Evolutionary conservation across 176 grass and related monocot species (phyloP), one percentile per base, ranked within the genome.

Genomic region (Oryza longistaminata): DNA sequence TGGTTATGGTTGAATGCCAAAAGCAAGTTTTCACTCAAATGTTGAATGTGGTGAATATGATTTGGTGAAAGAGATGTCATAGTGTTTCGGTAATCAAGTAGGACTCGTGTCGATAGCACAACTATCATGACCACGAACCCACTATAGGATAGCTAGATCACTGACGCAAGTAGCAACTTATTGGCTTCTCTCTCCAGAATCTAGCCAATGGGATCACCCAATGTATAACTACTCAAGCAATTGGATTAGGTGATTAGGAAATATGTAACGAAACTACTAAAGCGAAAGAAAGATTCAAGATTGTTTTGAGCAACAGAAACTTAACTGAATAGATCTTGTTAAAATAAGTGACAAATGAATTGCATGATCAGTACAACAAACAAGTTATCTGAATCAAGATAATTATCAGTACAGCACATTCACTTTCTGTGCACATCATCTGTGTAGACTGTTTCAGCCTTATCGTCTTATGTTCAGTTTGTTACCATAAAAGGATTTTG

Each of bases 281-380:
- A 74, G 7, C 3, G 3, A 7, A 37, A 29, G 74, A 35, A 33
- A 45, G 22, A 58, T 11, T 25, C 13, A 39, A 55, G 29, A 31
- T 17, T n/a, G 19, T 79, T 33, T 21, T 0, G 40, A 77, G 42
- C 34, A 35, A 84, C 42, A 68, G 15, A 74, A 58, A 55, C 22
- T 58, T 62, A 67, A 37, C 68, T 58, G 7, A 62, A 26, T 29
- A 80, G 17, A 42, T 68, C 74, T n/a, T 46, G 12, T 22, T 45
- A 42, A 74, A 62, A 85, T 5, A 34, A 45, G 69, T 2, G 25
- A 37, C 79, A 58, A 46, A 48, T 15, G 9, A 1, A 68, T 75
- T 37, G 66, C 39, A 76, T 52, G 29, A 71, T 71, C 19, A 74
- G 19, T 70, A 43, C 12, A 78, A 88, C 22, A 78, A 88, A 80